Conservation (phyloP, 2,329 filamentous ascomycete species). For the Penicillium janthinellum region DNA sequence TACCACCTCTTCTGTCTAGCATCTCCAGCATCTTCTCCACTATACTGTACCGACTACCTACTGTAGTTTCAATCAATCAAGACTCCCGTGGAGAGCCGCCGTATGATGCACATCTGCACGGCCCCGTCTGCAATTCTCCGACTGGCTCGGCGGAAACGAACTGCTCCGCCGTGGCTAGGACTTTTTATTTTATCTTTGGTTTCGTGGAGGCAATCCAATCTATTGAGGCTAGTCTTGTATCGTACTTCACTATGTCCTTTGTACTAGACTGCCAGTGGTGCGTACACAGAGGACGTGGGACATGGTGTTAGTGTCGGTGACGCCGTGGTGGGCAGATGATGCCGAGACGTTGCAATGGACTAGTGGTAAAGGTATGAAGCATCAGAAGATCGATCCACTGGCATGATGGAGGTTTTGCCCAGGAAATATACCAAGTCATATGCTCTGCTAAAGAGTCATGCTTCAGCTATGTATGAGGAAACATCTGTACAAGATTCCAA, state of each 20-base stretch:
- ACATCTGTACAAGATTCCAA: too few species aligned
- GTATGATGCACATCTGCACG: constrained; percentile 7
- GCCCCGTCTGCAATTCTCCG: constrained; percentile 14
- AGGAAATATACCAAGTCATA: too few species aligned
- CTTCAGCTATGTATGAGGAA: too few species aligned
- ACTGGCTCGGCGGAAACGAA: constrained; percentile 5
- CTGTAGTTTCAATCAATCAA: too few species aligned
- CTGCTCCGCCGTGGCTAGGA: background rate
- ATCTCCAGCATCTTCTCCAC: too few species aligned
- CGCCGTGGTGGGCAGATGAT: background rate
- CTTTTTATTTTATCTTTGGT: background rate
- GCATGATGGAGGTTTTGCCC: too few species aligned
- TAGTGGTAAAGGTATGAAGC: too few species aligned
- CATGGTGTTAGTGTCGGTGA: background rate
- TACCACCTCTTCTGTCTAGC: too few species aligned
- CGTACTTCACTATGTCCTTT: background rate
- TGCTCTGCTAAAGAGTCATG: too few species aligned
- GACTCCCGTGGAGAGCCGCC: background rate
- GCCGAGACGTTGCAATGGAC: background rate
- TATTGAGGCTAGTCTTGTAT: background rate
- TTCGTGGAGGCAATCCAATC: background rate
- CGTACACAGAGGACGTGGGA: background rate
- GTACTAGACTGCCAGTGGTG: too few species aligned
- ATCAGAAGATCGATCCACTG: background rate
- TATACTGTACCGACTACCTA: too few species aligned